phyloP scores from a whole-genome alignment of 257 asterid species.

The Rhazya stricta region DNA sequence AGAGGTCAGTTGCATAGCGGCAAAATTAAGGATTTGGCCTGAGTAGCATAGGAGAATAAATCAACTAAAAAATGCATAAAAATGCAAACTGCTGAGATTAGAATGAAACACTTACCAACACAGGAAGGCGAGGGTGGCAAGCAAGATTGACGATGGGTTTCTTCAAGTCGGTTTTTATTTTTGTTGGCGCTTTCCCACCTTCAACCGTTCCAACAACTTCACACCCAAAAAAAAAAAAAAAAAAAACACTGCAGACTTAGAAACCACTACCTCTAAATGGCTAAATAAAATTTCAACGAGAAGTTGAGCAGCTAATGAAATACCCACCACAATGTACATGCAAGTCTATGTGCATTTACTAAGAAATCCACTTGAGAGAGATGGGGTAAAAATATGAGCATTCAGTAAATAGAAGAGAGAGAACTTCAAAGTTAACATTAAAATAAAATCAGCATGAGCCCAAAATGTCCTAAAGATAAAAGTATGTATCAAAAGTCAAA shows the following conservation, averaged over 20 bases:
- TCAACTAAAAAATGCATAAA: background rate
- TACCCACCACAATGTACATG: background rate
- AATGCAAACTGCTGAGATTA: background rate
- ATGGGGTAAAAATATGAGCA: background rate
- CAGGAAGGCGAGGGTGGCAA: conserved; percentile 99
- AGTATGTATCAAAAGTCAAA: background rate
- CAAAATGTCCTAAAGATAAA: background rate
- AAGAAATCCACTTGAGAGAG: background rate
- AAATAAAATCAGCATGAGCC: background rate
- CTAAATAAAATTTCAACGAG: background rate
- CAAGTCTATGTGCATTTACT: background rate
- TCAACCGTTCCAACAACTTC: conserved; percentile 97
- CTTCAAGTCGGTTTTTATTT: conserved; percentile 98
- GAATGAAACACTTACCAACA: conserved; percentile 46
- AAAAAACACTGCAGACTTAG: conserved; percentile 30
- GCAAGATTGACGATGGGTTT: conserved; percentile 96
- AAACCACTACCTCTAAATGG: background rate
- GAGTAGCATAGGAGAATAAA: background rate
- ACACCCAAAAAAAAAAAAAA: too few species aligned
- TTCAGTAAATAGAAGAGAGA: background rate
- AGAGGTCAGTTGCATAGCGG: conserved; percentile 21
- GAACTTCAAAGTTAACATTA: background rate
- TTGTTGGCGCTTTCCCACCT: conserved; percentile 98
- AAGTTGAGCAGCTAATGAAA: background rate
- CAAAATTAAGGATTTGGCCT: conserved; percentile 5